phyloP scores from a whole-genome alignment of 2,329 filamentous ascomycete genomes.

The Trichophyton verrucosum region DNA sequence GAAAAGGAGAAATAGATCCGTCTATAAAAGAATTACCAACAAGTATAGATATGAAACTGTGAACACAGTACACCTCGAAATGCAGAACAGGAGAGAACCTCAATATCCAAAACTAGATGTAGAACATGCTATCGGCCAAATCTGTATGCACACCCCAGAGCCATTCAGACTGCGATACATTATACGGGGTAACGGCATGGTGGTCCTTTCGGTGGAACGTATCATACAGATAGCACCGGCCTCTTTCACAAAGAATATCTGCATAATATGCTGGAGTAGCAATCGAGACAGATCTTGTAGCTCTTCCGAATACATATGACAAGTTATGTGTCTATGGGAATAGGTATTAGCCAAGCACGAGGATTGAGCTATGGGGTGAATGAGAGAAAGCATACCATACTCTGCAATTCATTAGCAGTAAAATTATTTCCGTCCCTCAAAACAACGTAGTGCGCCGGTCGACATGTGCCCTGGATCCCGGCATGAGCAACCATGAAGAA shows the following conservation, averaged over 20 bases:
- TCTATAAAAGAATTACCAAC: neutral
- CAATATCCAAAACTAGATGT: slow-evolving; percentile 15
- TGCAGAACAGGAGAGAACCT: neutral
- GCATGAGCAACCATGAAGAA: slow-evolving; percentile 75
- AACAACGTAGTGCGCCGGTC: slow-evolving; percentile 73
- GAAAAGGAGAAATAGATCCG: neutral
- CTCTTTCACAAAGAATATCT: slow-evolving; percentile 68
- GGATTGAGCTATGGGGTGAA: slow-evolving; percentile 38
- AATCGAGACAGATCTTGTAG: slow-evolving; percentile 74
- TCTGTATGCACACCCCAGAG: slow-evolving; percentile 19
- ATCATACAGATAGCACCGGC: slow-evolving; percentile 51
- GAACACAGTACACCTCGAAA: neutral
- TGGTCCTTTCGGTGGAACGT: slow-evolving; percentile 5
- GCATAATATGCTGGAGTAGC: slow-evolving; percentile 86
- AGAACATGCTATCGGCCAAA: slow-evolving; percentile 28
- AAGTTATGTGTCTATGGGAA: slow-evolving; percentile 35
- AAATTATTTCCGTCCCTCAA: slow-evolving; percentile 46
- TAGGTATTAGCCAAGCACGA: slow-evolving; percentile 51
- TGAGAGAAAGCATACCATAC: slow-evolving; percentile 13
- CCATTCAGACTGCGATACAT: slow-evolving; percentile 34
- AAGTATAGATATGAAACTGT: neutral
- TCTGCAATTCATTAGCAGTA: slow-evolving; percentile 40
- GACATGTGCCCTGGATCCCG: slow-evolving; percentile 68
- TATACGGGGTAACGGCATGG: neutral
- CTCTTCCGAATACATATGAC: slow-evolving; percentile 71